A percentile compares a stretch with the other conserved stretches of the same genome.
Evolutionary conservation across 1,284 basidiomycete genomes (phyloP).

Genomic region (Trametes pubescens): DNA sequence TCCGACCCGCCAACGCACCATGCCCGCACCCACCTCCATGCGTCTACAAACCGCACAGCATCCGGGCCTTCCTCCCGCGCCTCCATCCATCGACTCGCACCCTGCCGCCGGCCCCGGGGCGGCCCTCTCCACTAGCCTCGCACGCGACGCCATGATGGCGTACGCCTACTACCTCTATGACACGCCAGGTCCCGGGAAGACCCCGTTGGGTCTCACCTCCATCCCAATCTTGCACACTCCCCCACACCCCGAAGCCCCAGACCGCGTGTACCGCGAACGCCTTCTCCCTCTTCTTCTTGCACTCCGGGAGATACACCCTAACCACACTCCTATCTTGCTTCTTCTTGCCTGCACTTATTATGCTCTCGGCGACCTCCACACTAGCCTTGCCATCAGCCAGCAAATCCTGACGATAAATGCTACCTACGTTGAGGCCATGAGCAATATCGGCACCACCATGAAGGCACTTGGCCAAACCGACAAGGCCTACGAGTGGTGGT

Average conservation of each 20-base stretch:
- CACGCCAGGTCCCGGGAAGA: conserved; percentile 18
- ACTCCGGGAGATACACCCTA: conserved; percentile 34
- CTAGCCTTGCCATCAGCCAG: conserved; percentile 34
- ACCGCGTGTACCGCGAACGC: conserved; percentile 34
- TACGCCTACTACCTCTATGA: conserved; percentile 41
- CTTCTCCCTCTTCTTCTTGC: conserved; percentile 38
- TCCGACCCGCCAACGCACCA: background rate
- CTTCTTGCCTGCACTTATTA: conserved; percentile 41
- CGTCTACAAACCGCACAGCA: conserved; percentile 5
- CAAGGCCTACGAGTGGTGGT: conserved; percentile 42
- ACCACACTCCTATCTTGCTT: conserved; percentile 38
- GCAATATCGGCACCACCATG: conserved; percentile 59
- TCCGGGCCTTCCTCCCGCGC: background rate
- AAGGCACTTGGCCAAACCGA: conserved; percentile 44
- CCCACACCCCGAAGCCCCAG: conserved; percentile 13
- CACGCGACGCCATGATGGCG: conserved; percentile 39
- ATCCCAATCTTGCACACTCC: conserved; percentile 26
- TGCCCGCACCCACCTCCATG: conserved; percentile 14
- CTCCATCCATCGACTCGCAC: background rate
- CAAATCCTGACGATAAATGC: conserved; percentile 38
- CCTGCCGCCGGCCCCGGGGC: conserved; percentile 14
- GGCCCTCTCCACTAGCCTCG: conserved; percentile 27
- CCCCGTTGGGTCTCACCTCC: conserved; percentile 33
- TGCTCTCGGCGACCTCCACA: conserved; percentile 36
- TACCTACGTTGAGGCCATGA: conserved; percentile 51